Base-by-base conservation (phyloP, 768 basidiomycete species). In the Russula sp. region DNA sequence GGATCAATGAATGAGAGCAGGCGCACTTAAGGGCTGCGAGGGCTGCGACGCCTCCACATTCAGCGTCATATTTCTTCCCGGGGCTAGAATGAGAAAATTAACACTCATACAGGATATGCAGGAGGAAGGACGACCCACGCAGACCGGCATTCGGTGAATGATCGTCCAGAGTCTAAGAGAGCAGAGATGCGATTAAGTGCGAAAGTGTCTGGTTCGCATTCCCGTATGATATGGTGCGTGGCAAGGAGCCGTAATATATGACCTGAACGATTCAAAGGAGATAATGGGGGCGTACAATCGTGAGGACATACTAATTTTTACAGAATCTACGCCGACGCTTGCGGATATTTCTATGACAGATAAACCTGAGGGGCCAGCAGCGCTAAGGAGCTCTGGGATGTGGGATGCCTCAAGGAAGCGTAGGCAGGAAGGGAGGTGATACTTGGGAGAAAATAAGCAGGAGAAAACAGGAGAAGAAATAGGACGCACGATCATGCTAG, bases 171-270 rank as follows among this genome's bases (percentile, higher is more conserved):
- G 69, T 91, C 88, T 5, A 91, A 74, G 13, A 85, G 74, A 9
- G 84, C 84, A 4, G 86, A 85, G 59, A 89, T 78, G 42, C 89
- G 81, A 68, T 87, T 92, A 57, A 83, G 78, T 8, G 87, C 78
- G 68, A 92, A 93, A 6, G 86, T 83, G 68, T 91, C 81, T 4
- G 88, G 89, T 10, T 80, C 77, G 3, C 82, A 77, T 72, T 93
- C 91, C 47, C 80, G 78, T 37, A 88, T 77, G 57, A 91, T 81
- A 71, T 91, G 89, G 70, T 90, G 88, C 0, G 89, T 89, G 11
- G 89, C 88, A 50, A 92, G 80, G 27, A 91, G 77, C 49, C 90
- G 85, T 45, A 93, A 79, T 39, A 83, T 80, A 69, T 91, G 90
- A 4, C 84, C 89, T 90, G 18, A 35, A 49, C 50, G n/a, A 45